These are phyloP conservation scores for Inosperma sp. DNA, from an alignment of 768 basidiomycete species.

Conservation along the genomic window DNA sequence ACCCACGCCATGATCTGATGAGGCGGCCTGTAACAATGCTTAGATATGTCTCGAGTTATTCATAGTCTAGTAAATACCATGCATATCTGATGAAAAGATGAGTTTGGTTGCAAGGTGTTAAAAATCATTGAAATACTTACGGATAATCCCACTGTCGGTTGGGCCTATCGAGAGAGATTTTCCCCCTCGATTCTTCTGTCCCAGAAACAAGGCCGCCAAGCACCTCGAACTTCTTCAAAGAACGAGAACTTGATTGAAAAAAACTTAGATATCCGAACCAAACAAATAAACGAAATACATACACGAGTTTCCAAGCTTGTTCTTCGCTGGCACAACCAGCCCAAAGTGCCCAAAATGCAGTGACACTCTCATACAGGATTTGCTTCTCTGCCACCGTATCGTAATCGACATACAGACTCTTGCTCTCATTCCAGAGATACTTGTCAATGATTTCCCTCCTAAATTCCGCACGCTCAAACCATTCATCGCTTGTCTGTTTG, in stretches of 20 bases:
- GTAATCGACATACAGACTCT: conserved; percentile 93
- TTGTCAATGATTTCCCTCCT: conserved; percentile 85
- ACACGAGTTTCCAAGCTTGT: conserved; percentile 92
- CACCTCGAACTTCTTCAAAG: conserved; percentile 93
- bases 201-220: conserved; percentile 93
- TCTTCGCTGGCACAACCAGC: conserved; percentile 96
- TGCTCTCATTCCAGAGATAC: conserved; percentile 96
- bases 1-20: conserved; percentile 99
- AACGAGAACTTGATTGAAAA: conserved; percentile 55
- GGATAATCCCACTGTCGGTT: conserved; percentile 99
- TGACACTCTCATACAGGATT: conserved; percentile 95
- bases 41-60: not conserved
- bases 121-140: conserved; percentile 41
- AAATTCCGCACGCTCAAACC: conserved; percentile 87
- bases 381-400: conserved; percentile 90
- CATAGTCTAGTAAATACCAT: conserved; percentile 39
- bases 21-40: conserved; percentile 59
- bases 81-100: conserved; percentile 49
- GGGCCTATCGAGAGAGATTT: conserved; percentile 91
- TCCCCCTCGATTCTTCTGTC: conserved; percentile 93
- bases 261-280: conserved; percentile 15
- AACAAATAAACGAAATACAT: conserved; percentile 32
- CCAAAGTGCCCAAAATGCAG: conserved; percentile 95
- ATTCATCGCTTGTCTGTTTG: conserved; percentile 76
- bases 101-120: conserved; percentile 8